These are phyloP conservation scores for Bathelium albidoporum DNA, from an alignment of 495 filamentous ascomycete species.

Conservation along the genomic window DNA sequence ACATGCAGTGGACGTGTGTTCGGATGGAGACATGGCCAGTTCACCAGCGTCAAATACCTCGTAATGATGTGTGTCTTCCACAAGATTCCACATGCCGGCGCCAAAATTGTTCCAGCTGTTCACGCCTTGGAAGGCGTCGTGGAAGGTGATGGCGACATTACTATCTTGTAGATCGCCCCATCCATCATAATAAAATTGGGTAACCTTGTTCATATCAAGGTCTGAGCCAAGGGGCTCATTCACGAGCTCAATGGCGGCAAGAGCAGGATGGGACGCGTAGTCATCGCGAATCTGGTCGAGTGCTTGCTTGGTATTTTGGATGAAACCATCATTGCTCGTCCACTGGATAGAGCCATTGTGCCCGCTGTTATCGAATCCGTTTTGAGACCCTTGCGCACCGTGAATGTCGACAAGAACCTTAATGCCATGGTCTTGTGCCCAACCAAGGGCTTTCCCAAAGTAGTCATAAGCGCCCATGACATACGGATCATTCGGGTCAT, in stretches of 20 bases:
- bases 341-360: conserved; percentile 25
- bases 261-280: conserved; percentile 27
- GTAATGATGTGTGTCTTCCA: conserved; percentile 36
- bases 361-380: conserved; percentile 36
- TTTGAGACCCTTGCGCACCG: conserved; percentile 39
- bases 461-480: conserved; percentile 60
- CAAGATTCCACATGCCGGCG: conserved; percentile 28
- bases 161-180: conserved; percentile 30
- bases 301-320: conserved; percentile 28
- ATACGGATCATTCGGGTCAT: conserved; percentile 54
- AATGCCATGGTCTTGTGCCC: conserved; percentile 53
- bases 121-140: conserved; percentile 33
- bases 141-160: conserved; percentile 30
- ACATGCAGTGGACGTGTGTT: conserved; percentile 30
- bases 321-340: conserved; percentile 29
- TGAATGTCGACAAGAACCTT: conserved; percentile 65
- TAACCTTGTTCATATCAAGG: conserved; percentile 28
- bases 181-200: conserved; percentile 34
- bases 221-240: conserved; percentile 33
- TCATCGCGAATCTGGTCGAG: conserved; percentile 32
- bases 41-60: conserved; percentile 29
- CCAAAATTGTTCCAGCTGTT: conserved; percentile 31
- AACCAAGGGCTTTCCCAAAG: conserved; percentile 55
- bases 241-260: conserved; percentile 31
- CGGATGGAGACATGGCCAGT: conserved; percentile 21